These are phyloP conservation scores for Nitzschia sp. DNA, from an alignment of 108 stramenopile genomes.

Conservation along the genomic window DNA sequence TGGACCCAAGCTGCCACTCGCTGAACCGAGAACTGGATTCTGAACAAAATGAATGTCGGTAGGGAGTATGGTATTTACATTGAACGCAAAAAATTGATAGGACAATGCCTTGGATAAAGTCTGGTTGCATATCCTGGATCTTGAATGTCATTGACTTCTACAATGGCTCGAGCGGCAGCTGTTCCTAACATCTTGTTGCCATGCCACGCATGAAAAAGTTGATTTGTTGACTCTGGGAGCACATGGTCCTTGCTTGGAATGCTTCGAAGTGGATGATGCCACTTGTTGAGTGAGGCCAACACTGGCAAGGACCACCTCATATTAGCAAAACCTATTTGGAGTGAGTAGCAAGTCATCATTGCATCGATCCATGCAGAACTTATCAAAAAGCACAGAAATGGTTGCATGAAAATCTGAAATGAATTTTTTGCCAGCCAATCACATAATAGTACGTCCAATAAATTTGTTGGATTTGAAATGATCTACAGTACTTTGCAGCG, in stretches of 20 bases:
- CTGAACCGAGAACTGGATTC: too few relatives aligned
- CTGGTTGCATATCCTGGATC: not conserved
- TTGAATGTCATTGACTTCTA: not conserved
- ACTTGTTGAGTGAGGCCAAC: not conserved
- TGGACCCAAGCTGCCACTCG: not conserved
- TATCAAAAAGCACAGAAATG: too few relatives aligned
- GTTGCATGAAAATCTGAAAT: too few relatives aligned
- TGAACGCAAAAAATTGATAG: not conserved
- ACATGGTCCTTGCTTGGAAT: not conserved
- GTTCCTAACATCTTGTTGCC: not conserved
- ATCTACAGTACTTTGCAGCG: too few relatives aligned
- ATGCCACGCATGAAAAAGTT: slow-evolving; percentile 1
- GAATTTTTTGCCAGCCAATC: too few relatives aligned
- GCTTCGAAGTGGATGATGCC: not conserved
- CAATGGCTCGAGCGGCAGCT: not conserved
- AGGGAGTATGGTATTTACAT: not conserved
- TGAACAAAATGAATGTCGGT: not conserved
- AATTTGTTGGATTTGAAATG: too few relatives aligned
- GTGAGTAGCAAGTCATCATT: too few relatives aligned
- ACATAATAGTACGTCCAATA: too few relatives aligned
- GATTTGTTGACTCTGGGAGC: not conserved
- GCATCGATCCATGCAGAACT: too few relatives aligned
- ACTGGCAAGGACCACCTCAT: not conserved
- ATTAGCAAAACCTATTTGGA: too few relatives aligned
- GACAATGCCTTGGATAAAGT: slow-evolving; percentile 2